Conservation (phyloP, 1,284 basidiomycete species). For the Sutorius eximius region DNA sequence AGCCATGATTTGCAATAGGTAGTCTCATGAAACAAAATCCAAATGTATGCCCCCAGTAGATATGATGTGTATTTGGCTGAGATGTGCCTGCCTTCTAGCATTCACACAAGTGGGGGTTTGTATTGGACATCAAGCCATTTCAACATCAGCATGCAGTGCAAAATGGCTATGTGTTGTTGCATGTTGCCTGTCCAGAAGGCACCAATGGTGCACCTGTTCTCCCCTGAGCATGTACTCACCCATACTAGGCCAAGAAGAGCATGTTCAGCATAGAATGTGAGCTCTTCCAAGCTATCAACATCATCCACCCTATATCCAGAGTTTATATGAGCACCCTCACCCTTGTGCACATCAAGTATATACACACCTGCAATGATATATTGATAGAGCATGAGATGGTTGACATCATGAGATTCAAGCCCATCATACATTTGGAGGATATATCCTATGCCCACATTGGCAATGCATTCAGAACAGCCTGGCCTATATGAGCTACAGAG, state of each 20-base stretch:
- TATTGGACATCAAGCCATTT: no score
- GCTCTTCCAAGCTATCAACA: constrained; percentile 48
- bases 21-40: no score
- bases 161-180: no score
- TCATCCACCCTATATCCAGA: constrained; percentile 42
- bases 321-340: constrained; percentile 47
- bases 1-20: no score
- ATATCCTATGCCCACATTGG: constrained; percentile 48
- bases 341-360: constrained; percentile 58
- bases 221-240: no score
- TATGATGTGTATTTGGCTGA: no score
- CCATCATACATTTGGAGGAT: constrained; percentile 59
- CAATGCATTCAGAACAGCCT: constrained; percentile 47
- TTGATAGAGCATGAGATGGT: constrained; percentile 38
- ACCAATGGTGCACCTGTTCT: no score
- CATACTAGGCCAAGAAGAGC: constrained; percentile 72
- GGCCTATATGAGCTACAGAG: constrained; percentile 50
- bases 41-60: no score
- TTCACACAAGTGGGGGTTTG: no score
- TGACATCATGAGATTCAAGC: constrained; percentile 53
- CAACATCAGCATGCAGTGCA: no score
- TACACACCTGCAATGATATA: constrained; percentile 62
- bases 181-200: no score
- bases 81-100: no score
- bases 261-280: constrained; percentile 73